Evolutionary conservation across 1,139 yeast species (phyloP), one percentile per base, ranked within the genome.

Genomic region (Saccharomycopsis phalli): DNA sequence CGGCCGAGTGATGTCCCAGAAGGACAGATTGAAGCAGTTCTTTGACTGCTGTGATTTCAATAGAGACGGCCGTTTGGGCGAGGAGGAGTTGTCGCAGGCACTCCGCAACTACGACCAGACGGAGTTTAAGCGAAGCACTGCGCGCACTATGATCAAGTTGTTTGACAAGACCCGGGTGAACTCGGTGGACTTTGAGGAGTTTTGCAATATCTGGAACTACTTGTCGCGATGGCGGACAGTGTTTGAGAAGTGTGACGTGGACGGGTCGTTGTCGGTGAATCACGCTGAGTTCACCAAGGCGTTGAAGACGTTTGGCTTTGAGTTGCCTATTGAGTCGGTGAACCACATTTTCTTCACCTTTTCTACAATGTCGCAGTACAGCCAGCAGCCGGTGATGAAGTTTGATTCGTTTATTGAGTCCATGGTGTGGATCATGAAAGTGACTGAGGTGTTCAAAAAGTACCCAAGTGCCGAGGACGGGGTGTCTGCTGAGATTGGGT

Each of bases 331-430:
- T 34, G 74, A 69, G 50, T 59, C 69, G 45, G 71, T 68, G 18
- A 60, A 69, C 45, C 68, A 66, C 49, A 54, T 69, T 22, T 69
- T 69, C 47, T 71, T 61, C 49, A 67, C 62, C 45, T 69, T 68
- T 47, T 59, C 69, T 32, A 53, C 36, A 7, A 23, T 66, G n/a
- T 17, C 25, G 8, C 30, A 19, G 10, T 13, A 6, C 13, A 37
- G 33, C 18, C 37, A 36, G 13, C 35, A 34, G 25, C 72, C 73
- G 0, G 66, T 65, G 42, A 59, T 69, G 48, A 69, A 68, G 49
- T 69, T 69, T 49, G 75, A 69, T 49, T 59, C 69, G 7, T 69
- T 69, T 49, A 68, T 69, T 47, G 75, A 69, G 50, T 57, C 68
- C 34, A 58, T 69, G 50, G 72, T 69, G n/a, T 68, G 69, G 52